These are phyloP conservation scores for Exophiala oligosperma DNA, from an alignment of 2,329 filamentous ascomycete species.

Conservation along the genomic window DNA sequence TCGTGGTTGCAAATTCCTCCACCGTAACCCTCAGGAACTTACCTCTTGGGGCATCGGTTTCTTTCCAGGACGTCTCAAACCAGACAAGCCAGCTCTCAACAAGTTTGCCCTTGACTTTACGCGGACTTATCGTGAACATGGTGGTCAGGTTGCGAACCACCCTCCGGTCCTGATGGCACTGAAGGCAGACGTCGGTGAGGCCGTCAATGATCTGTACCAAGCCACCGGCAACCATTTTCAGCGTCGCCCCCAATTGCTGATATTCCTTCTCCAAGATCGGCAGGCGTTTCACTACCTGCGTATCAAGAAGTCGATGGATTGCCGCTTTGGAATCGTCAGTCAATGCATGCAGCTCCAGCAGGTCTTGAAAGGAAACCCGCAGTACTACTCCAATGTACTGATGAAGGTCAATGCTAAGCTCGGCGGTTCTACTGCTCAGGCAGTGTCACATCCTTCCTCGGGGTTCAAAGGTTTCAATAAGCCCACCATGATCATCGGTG, in stretches of 20 bases:
- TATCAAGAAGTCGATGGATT: conserved; percentile 87
- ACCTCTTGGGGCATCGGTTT: conserved; percentile 74
- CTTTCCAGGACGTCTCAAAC: conserved; percentile 55
- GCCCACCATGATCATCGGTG: conserved; percentile 82
- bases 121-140: conserved; percentile 61
- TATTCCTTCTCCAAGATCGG: conserved; percentile 74
- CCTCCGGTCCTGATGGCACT: conserved; percentile 48
- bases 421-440: conserved; percentile 71
- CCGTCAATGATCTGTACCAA: conserved; percentile 58
- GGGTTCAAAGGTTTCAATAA: conserved; percentile 35
- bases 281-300: conserved; percentile 74
- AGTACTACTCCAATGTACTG: conserved; percentile 90
- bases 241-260: conserved; percentile 68
- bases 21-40: conserved; percentile 62
- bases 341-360: conserved; percentile 77
- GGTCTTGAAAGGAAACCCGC: conserved; percentile 67
- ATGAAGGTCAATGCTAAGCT: conserved; percentile 99
- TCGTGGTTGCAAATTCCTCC: conserved; percentile 74
- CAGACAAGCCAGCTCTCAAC: conserved; percentile 46
- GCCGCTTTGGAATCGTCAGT: conserved; percentile 76
- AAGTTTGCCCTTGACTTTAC: conserved; percentile 63
- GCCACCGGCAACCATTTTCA: conserved; percentile 55
- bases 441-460: conserved; percentile 37
- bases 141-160: conserved; percentile 54
- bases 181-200: conserved; percentile 49